These are phyloP conservation scores for Aspergillus hiratsukae DNA, from an alignment of 2,329 filamentous ascomycete genomes.

Conservation along the genomic window DNA sequence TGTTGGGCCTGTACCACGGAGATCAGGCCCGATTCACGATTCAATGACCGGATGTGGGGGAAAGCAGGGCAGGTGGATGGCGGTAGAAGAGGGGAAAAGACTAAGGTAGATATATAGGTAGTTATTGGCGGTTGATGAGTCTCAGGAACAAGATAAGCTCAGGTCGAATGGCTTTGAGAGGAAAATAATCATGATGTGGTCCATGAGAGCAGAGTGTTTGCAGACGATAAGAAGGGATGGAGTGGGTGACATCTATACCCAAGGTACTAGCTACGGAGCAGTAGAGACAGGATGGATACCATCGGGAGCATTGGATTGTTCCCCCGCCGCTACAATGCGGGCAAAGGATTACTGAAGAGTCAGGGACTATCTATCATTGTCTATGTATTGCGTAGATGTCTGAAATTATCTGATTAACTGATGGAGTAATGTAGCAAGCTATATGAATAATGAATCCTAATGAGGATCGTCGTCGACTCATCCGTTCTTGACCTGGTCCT, in stretches of 20 bases:
- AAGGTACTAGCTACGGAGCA: not conserved
- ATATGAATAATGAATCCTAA: not conserved
- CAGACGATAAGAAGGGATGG: not conserved
- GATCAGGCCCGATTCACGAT: conserved; percentile 8
- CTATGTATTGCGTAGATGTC: not conserved
- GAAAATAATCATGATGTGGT: not conserved
- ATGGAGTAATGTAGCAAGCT: not conserved
- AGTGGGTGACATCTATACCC: not conserved
- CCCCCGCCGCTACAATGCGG: not conserved
- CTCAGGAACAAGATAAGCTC: not conserved
- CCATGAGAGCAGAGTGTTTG: not conserved
- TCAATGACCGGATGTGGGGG: conserved; percentile 7
- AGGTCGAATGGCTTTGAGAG: not conserved
- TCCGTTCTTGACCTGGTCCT: not conserved
- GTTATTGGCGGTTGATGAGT: not conserved
- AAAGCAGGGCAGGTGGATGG: not conserved
- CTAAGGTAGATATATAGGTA: conserved; percentile 1
- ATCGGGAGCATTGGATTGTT: not conserved
- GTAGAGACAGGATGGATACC: not conserved
- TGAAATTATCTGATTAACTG: no score
- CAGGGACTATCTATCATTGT: not conserved
- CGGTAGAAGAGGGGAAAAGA: conserved; percentile 1
- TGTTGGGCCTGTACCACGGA: conserved; percentile 9
- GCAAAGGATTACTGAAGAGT: not conserved
- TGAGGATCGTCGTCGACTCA: not conserved